Evolutionary conservation across 768 basidiomycete genomes (phyloP).

Genomic region (Pilatotrama ljubarskyi): DNA sequence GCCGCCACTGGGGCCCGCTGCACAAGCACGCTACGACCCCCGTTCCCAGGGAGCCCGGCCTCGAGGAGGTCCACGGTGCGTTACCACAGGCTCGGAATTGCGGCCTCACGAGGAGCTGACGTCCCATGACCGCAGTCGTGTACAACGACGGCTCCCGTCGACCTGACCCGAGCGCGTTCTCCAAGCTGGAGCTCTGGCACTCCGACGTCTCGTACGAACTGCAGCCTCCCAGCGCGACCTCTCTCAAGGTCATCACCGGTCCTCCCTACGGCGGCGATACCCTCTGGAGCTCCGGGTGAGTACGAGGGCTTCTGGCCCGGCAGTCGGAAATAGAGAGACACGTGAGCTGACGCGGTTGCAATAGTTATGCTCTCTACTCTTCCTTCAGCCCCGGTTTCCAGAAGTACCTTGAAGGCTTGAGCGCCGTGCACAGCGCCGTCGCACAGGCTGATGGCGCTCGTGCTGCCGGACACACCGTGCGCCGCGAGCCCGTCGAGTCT

Average conservation of each 20-base stretch:
- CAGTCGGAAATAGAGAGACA: background rate
- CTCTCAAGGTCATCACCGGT: constrained; percentile 69
- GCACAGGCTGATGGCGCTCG: constrained; percentile 77
- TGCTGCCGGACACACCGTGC: constrained; percentile 67
- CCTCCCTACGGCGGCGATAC: constrained; percentile 80
- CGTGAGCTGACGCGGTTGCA: constrained; percentile 9
- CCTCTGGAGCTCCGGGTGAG: constrained; percentile 76
- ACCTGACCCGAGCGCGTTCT: constrained; percentile 63
- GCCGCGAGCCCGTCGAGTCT: constrained; percentile 66
- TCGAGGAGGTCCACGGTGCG: constrained; percentile 75
- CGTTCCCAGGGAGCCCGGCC: constrained; percentile 64
- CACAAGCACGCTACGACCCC: constrained; percentile 86
- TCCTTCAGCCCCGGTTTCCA: constrained; percentile 75
- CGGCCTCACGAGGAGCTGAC: background rate
- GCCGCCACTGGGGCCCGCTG: constrained; percentile 68
- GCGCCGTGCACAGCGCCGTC: constrained; percentile 74
- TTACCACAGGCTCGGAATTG: background rate
- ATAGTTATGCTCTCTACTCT: constrained; percentile 81
- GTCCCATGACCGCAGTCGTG: constrained; percentile 47
- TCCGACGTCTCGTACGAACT: constrained; percentile 82
- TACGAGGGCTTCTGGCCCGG: background rate
- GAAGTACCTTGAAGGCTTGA: constrained; percentile 71
- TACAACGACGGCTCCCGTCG: constrained; percentile 67
- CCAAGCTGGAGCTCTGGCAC: constrained; percentile 79
- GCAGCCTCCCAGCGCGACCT: constrained; percentile 79